These are phyloP conservation scores for Phoma herbarum DNA, from an alignment of 2,329 filamentous ascomycete species.

Conservation along the genomic window DNA sequence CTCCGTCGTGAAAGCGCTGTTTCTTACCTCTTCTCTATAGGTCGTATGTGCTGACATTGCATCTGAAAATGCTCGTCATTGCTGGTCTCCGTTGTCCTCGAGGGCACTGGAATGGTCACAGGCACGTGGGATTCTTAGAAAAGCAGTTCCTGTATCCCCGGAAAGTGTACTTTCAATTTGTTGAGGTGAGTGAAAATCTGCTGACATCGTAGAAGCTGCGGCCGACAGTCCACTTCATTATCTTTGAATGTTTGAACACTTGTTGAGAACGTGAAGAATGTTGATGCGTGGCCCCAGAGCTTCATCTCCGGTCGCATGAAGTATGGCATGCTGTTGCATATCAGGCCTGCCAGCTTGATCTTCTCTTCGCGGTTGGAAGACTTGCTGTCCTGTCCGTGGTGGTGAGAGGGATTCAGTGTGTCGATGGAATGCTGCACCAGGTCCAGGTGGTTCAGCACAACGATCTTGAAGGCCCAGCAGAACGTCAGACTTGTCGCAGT, in stretches of 20 bases:
- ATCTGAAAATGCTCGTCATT: too few species aligned
- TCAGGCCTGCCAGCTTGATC: not conserved
- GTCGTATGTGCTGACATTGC: too few species aligned
- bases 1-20: not conserved
- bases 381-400: not conserved
- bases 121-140: not conserved
- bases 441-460: not conserved
- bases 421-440: not conserved
- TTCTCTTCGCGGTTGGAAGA: not conserved
- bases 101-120: not conserved
- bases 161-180: not conserved
- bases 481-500: not conserved
- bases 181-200: not conserved
- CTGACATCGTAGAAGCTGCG: not conserved
- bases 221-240: too few species aligned
- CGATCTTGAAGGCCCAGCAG: conserved; percentile 4
- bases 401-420: not conserved
- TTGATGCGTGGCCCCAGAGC: not conserved
- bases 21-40: not conserved
- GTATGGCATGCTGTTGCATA: conserved; percentile 1
- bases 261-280: not conserved
- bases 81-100: too few species aligned
- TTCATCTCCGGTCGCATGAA: not conserved
- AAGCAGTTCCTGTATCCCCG: not conserved
- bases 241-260: not conserved